Evolutionary conservation across 2,329 filamentous ascomycete genomes (phyloP), one percentile per base, ranked within the genome.

Genomic region (Aquanectria penicillioides): DNA sequence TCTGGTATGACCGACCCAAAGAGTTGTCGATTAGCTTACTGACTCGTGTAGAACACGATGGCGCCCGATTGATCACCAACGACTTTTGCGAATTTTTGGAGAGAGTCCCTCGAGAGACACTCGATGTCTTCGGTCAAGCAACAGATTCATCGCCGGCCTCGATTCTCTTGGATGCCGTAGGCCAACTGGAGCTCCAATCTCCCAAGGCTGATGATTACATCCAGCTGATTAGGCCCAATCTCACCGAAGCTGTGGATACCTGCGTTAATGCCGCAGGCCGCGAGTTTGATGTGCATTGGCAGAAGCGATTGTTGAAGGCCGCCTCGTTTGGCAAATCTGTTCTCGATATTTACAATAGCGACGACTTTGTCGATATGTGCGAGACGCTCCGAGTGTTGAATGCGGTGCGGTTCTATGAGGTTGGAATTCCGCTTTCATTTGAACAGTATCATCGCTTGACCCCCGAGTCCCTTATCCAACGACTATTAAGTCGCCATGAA

Each of bases 331-430:
- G 95, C 61, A 99, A 99, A 75, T 98, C 95, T 0, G 95, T 98
- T 0, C 84, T 99, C 4, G 95, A 98, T 69, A 88, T 98, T 11
- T 99, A 98, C 78, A 97, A 95, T 75, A 97, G 94, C 71, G 95
- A 99, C 71, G 94, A 99, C 65, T 99, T 98, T 76, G 95, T 99
- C 51, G 94, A 98, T 63, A 98, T 97, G 89, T 97, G 93, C 67
- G 94, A 99, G 75, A 95, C 90, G 1, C 79, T 99, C 13, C 89
- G 95, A 13, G 94, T 99, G 0, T 82, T 99, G 43, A 98, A 97
- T 69, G 94, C 94, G 6, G 91, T 94, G 11, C 89, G 95, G 48
- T 96, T 91, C 74, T 98, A 95, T 73, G 91, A 96, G 69, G 86
- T 98, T 50, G 95, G 95, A 3, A 80, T 99, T 18, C 93, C 94